Conservation (phyloP, 257 asterid species). For the Pogostemon cablin region DNA sequence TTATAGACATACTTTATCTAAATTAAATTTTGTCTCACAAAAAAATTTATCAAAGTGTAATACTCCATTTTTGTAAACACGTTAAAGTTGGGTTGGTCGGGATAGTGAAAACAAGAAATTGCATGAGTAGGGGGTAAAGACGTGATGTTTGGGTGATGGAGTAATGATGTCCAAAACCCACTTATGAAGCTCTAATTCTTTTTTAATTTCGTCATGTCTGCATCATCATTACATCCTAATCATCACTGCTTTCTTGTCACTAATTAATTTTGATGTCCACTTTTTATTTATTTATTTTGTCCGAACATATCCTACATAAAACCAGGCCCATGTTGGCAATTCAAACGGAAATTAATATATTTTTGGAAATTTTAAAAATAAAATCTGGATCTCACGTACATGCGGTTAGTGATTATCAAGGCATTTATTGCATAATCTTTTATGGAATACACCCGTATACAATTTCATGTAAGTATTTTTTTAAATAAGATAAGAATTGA, state of each 20-base stretch:
- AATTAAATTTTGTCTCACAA: too few species aligned
- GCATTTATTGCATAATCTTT: too few species aligned
- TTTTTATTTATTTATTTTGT: neutral
- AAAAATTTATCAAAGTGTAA: too few species aligned
- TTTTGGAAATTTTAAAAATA: neutral
- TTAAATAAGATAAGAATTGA: too few species aligned
- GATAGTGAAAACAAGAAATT: neutral
- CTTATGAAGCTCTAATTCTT: neutral
- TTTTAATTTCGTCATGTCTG: slow-evolving; percentile 31
- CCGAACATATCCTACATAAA: neutral
- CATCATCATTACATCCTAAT: slow-evolving; percentile 42
- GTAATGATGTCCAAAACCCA: slow-evolving; percentile 23
- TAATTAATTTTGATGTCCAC: slow-evolving; percentile 12
- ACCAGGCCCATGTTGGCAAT: slow-evolving; percentile 11
- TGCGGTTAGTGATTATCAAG: neutral
- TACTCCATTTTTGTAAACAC: too few species aligned
- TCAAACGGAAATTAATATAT: neutral
- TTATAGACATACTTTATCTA: too few species aligned
- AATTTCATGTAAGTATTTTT: too few species aligned
- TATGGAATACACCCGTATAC: too few species aligned
- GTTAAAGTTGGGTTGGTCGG: too few species aligned
- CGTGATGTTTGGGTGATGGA: slow-evolving; percentile 28
- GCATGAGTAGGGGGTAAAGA: neutral
- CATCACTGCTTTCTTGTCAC: slow-evolving; percentile 20
- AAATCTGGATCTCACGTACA: slow-evolving; percentile 22